phyloP scores from a whole-genome alignment of 352 stramenopile genomes.

The Phytophthora europaea region DNA sequence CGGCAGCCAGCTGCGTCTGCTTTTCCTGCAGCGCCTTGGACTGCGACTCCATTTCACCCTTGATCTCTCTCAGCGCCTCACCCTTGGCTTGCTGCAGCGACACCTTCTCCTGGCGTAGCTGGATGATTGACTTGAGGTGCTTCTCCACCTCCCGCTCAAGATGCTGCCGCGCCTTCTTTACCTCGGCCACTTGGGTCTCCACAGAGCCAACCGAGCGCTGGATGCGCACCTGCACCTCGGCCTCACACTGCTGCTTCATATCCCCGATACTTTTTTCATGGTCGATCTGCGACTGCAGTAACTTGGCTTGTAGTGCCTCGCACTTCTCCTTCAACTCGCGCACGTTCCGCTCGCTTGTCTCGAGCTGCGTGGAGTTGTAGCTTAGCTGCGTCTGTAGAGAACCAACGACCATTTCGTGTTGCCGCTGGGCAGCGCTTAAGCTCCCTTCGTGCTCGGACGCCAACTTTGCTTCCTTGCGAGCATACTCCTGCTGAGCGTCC shows the following conservation, averaged over 20 bases:
- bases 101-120: conserved; percentile 68
- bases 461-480: conserved; percentile 50
- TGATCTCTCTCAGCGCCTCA: conserved; percentile 38
- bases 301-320: conserved; percentile 55
- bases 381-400: conserved; percentile 61
- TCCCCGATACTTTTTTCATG: conserved; percentile 67
- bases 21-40: conserved; percentile 57
- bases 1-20: conserved; percentile 40
- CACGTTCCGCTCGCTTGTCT: conserved; percentile 43
- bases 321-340: conserved; percentile 50
- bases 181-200: conserved; percentile 70
- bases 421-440: conserved; percentile 40
- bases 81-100: conserved; percentile 58
- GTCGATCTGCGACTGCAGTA: conserved; percentile 59
- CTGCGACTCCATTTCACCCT: conserved; percentile 50
- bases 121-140: conserved; percentile 59
- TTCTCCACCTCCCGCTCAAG: conserved; percentile 77
- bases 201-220: conserved; percentile 63
- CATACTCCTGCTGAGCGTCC: conserved; percentile 54
- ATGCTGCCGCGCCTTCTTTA: conserved; percentile 66
- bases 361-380: conserved; percentile 45
- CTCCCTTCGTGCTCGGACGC: conserved; percentile 50
- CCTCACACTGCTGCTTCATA: conserved; percentile 65
- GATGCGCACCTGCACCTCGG: conserved; percentile 61
- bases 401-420: conserved; percentile 51